Conservation (phyloP, 2,329 filamentous ascomycete species). For the Colletotrichum lupini region DNA sequence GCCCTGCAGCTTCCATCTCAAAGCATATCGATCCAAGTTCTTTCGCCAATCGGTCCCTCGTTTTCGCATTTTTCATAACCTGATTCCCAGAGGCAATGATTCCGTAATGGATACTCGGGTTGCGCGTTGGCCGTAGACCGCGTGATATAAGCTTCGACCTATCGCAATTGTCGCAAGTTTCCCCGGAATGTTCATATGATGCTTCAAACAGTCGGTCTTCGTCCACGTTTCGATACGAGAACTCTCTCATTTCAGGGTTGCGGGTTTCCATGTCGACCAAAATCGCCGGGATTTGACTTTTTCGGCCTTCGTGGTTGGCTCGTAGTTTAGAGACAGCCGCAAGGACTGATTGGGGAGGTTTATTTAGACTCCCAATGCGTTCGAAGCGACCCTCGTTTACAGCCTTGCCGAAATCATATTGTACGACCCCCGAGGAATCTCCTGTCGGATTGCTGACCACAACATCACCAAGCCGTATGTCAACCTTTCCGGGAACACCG, state of each 20-base stretch:
- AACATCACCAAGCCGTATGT: slow-evolving; percentile 43
- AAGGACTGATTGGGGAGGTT: background rate
- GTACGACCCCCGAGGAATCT: slow-evolving; percentile 35
- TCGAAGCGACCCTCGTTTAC: background rate
- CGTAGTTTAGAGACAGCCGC: background rate
- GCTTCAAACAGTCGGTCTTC: background rate
- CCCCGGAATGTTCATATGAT: background rate
- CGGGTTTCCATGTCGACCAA: background rate
- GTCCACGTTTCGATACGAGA: background rate
- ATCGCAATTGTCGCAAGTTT: background rate
- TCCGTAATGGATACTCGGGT: slow-evolving; percentile 32
- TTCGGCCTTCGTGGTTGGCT: background rate
- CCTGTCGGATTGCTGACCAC: slow-evolving; percentile 40
- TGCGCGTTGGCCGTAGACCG: background rate
- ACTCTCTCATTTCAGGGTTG: background rate
- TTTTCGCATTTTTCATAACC: slow-evolving; percentile 45
- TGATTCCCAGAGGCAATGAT: slow-evolving; percentile 43
- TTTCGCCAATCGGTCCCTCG: slow-evolving; percentile 43
- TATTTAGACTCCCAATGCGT: background rate
- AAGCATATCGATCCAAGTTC: slow-evolving; percentile 32
- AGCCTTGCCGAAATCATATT: slow-evolving; percentile 41
- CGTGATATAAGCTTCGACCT: accelerated
- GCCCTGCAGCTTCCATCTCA: slow-evolving; percentile 42
- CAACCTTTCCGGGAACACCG: slow-evolving; percentile 30
- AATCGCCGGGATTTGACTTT: background rate